A percentile compares a stretch with the other conserved stretches of the same genome.
These are phyloP conservation scores for Penicillium salamii DNA, from an alignment of 495 filamentous ascomycete genomes.

Conservation along the genomic window DNA sequence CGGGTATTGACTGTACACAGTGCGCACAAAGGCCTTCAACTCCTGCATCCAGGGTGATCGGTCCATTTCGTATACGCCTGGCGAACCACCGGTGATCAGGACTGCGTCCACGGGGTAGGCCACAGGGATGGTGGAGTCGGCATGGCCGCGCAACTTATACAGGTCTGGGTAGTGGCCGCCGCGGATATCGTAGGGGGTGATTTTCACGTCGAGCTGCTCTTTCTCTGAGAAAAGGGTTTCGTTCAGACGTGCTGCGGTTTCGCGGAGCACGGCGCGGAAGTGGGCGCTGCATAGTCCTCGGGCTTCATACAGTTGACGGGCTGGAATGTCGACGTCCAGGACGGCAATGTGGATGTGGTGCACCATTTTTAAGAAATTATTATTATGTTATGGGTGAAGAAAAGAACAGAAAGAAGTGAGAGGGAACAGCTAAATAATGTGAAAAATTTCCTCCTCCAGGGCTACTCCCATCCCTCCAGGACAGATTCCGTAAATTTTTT, in stretches of 20 bases:
- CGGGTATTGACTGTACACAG: conserved; percentile 33
- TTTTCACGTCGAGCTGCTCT: conserved; percentile 21
- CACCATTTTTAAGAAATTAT: conserved; percentile 12
- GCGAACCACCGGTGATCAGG: conserved; percentile 33
- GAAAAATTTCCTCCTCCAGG: conserved; percentile 3
- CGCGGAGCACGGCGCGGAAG: conserved; percentile 30
- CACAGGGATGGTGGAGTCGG: conserved; percentile 8
- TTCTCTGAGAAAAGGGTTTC: conserved; percentile 7
- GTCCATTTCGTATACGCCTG: conserved; percentile 28
- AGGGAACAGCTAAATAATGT: not conserved
- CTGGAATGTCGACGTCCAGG: conserved; percentile 35
- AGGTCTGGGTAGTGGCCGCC: conserved; percentile 31
- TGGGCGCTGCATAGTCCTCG: conserved; percentile 34
- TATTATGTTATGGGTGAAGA: not conserved
- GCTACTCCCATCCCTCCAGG: not conserved
- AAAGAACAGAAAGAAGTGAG: conserved; percentile 3
- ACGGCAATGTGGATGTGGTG: conserved; percentile 32
- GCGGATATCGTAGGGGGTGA: conserved; percentile 32
- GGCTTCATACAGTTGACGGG: conserved; percentile 26
- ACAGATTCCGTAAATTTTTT: not conserved
- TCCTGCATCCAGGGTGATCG: conserved; percentile 29
- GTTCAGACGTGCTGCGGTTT: conserved; percentile 26
- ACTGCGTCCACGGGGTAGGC: conserved; percentile 28
- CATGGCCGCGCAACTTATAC: conserved; percentile 17
- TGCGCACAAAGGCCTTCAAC: conserved; percentile 24